Base-by-base conservation (phyloP, 495 filamentous ascomycete genomes). In the Penicillium parvum region DNA sequence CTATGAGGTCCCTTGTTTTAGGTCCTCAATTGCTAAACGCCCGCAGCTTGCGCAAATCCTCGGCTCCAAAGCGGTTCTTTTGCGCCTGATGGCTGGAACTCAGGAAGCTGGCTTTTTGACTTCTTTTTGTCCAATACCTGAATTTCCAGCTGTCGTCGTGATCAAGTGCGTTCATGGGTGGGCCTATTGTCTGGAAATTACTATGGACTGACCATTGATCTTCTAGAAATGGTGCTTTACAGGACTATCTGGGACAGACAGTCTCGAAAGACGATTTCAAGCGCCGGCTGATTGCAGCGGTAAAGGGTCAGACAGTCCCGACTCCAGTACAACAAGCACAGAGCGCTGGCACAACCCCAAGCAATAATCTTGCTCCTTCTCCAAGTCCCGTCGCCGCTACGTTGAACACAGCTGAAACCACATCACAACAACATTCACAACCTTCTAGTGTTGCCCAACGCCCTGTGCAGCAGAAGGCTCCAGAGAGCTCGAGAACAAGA, bases 91-190 rank as follows among this genome's bases (percentile, higher is more conserved):
- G 16, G 77, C 81, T 14, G 85, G 80, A 8, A 88, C 82, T 10
- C 73, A 81, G 42, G 91, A 96, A 66, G 88, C 88, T 10, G 78
- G 77, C 2, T 92, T 85, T 50, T 69, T 97, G 5, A 74, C 83
- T 4, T 85, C 86, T 3, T 83, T 95, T 55, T 95, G 84, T 53
- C 86, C 86, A 0, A 63, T 95, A 6, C 69, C 76, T 2, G 78
- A 76, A 37, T 81, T 81, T 32, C 92, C 91, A 0, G 81, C 85
- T 4, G 61, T 94, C 1, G 73, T 96, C 8, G 63, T 95, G 5
- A 89, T 96, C 43, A 73, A 76, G 84, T 86, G 63, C 18, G 81
- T 60, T 15, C 5, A n/a, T 21, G 21, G 15, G 6, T n/a, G 7
- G 23, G 6, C n/a, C 4, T 11, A 20, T 32, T 7, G 1, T 4